Evolutionary conservation across 108 stramenopile genomes (phyloP), one percentile per base, ranked within the genome.

Genomic region (Cyclostephanos invisitatus): DNA sequence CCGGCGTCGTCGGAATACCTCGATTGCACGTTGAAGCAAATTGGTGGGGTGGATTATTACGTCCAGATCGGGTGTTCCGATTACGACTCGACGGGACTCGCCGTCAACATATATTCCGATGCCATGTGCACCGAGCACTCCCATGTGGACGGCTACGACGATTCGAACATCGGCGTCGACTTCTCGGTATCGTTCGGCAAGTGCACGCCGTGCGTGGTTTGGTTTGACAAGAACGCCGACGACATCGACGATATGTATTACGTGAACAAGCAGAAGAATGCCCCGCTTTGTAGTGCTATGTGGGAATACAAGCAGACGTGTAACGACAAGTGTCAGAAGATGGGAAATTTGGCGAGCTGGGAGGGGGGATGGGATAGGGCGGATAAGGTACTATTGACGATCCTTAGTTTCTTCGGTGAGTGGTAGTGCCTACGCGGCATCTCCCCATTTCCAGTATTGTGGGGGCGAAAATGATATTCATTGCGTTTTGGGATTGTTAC

Each of bases 141-240:
- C 53, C 67, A 71, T 0, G 15, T 58, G 21, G 66, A 78, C 20
- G 89, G 87, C 17, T 86, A 67, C 20, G 88, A 91, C 58, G 89
- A 90, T 66, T 65, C 91, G 48, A 89, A 87, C 57, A 67, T 91
- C 47, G 83, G 83, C 68, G 79, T 85, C 38, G 42, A 86, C 63
- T 40, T 74, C 82, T 67, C 87, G 78, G 57, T 89, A 53, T 80
- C 82, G 10, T 94, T 91, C 78, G 72, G 86, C 47, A 72, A 87
- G 53, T 94, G 93, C 66, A 84, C 83, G 49, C 73, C 83, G 24
- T 94, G 93, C 67, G 93, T 94, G 25, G 86, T 87, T 74, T 94
- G 90, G 89, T 81, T 84, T 21, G 89, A 94, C 68, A 80, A 78
- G 51, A 85, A 82, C 50, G 90, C 90, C 65, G 89, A 94, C 60